Conservation (phyloP, 768 basidiomycete species). For the Mycena filopes region DNA sequence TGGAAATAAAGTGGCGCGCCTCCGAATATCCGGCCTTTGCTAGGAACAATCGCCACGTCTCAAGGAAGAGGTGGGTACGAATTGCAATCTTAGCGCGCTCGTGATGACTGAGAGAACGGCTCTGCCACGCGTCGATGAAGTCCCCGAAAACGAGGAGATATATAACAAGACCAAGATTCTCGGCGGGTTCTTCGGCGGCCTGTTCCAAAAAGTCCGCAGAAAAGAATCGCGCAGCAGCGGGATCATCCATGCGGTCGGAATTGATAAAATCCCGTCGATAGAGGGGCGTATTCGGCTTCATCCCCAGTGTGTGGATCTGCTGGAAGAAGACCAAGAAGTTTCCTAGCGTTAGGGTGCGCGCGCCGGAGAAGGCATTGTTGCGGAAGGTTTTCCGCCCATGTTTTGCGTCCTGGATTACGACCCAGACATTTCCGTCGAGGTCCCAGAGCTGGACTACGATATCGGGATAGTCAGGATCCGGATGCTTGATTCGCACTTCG, state of each 20-base stretch:
- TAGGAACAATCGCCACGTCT: conserved; percentile 26
- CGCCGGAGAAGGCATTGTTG: conserved; percentile 14
- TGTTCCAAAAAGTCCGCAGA: conserved; percentile 13
- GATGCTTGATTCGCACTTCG: conserved; percentile 5
- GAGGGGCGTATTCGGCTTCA: background rate
- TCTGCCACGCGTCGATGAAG: conserved; percentile 21
- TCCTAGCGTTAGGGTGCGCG: background rate
- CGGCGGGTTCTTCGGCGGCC: background rate
- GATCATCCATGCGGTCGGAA: conserved; percentile 12
- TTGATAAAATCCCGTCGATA: conserved; percentile 12
- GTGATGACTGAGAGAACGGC: conserved; percentile 6
- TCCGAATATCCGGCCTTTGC: conserved; percentile 18
- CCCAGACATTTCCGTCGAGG: conserved; percentile 13
- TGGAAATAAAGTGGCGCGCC: conserved; percentile 36
- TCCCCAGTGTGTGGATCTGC: conserved; percentile 4
- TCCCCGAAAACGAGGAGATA: conserved; percentile 24
- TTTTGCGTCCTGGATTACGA: conserved; percentile 19
- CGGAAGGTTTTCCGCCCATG: conserved; percentile 24
- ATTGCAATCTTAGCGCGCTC: conserved; percentile 21
- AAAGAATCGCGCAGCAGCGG: conserved; percentile 9
- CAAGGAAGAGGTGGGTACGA: conserved; percentile 22
- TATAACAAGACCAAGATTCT: conserved; percentile 10
- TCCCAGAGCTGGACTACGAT: background rate
- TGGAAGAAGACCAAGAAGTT: conserved; percentile 10
- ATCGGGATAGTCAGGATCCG: background rate